Evolutionary conservation across 495 filamentous ascomycete genomes (phyloP), one percentile per base, ranked within the genome.

Genomic region (Aspergillus hancockii): DNA sequence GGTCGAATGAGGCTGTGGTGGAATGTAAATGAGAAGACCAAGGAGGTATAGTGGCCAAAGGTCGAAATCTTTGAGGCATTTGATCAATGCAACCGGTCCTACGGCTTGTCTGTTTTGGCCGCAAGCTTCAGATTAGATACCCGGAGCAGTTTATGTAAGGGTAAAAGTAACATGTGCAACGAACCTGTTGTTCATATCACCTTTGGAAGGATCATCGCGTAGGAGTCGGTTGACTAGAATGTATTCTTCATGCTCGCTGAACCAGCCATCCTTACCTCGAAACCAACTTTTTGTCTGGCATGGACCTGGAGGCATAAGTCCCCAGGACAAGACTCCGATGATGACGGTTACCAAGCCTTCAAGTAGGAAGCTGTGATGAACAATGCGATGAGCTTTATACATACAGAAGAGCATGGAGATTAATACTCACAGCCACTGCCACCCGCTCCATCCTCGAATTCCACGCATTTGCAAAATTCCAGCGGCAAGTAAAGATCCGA

Each of bases 381-480:
- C 18, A 63, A 65, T 8, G 25, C 7, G 25, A 7, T 28, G 7
- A 28, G 25, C 25, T 3, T 28, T 7, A 28, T 7, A 28, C 25
- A 28, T 28, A 28, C 7, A 3, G 25, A 28, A 65, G 67, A 4
- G 83, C 56, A 16, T 76, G 72, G 41, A 4, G 34, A 36, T 2
- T 3, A 2, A 14, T 36, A 36, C 78, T 49, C 58, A 69, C 55
- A 81, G 57, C 77, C 75, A 81, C 49, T 69, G 72, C 82, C 81
- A 85, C 4, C 81, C 82, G 14, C 63, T 62, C 69, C 75, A 73
- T 19, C 78, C 78, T 32, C 68, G 64, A 34, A 80, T 65, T 8
- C 81, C 82, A 6, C 78, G 73, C 76, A 84, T 79, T 56, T 74
- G 68, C 4, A 85, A 66, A 18, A 85, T 71, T 0, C 82, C 80